Evolutionary conservation across 495 filamentous ascomycete genomes (phyloP).

Genomic region (Saxispiralis lemnorum): DNA sequence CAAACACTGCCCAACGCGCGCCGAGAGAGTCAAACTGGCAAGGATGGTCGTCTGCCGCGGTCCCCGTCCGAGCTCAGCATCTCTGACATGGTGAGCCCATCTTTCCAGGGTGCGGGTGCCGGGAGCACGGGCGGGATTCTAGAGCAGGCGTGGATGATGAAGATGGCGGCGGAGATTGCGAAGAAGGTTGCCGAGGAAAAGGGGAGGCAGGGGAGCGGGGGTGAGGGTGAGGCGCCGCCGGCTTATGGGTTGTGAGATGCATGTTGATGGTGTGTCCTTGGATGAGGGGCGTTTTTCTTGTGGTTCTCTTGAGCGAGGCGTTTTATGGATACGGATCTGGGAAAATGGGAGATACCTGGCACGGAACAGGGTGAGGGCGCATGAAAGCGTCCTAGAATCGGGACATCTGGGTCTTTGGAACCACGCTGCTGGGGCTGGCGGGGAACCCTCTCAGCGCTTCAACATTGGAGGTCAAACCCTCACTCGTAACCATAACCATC

Average conservation of each 20-base stretch:
- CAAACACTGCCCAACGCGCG: slow-evolving; percentile 3
- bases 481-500: too few relatives aligned
- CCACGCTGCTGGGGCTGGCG: too few relatives aligned
- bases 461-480: too few relatives aligned
- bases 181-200: slow-evolving; percentile 65
- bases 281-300: too few relatives aligned
- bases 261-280: not conserved
- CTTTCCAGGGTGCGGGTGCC: not conserved
- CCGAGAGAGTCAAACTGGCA: not conserved
- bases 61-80: slow-evolving; percentile 12
- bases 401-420: too few relatives aligned
- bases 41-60: not conserved
- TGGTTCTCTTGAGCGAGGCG: too few relatives aligned
- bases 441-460: too few relatives aligned
- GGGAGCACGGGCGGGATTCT: slow-evolving; percentile 37
- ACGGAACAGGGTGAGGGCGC: not conserved
- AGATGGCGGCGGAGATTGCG: slow-evolving; percentile 80
- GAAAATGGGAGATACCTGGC: too few relatives aligned
- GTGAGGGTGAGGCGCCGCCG: too few relatives aligned
- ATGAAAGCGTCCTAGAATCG: not conserved
- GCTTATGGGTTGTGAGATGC: not conserved
- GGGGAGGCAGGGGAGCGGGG: slow-evolving; percentile 9
- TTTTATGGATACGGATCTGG: too few relatives aligned
- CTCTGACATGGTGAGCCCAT: slow-evolving; percentile 1
- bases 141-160: slow-evolving; percentile 75